Evolutionary conservation across 257 asterid species (phyloP).

Genomic region (Nicotiana attenuata): DNA sequence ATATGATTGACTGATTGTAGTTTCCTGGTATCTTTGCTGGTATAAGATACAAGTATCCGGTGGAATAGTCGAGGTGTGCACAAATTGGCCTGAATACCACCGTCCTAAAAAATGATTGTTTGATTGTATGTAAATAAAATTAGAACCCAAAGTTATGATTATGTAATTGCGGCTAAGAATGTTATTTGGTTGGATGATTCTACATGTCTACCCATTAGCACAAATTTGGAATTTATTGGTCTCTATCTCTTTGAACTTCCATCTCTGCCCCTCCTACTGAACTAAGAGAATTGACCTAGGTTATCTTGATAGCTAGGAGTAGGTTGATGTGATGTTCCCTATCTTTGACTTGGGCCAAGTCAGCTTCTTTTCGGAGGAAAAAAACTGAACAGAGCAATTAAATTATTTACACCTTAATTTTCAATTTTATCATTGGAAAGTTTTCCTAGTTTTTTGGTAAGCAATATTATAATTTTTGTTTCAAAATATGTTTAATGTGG

Average conservation of each 20-base stretch:
- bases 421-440: neutral
- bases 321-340: neutral
- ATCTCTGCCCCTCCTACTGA: neutral
- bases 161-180: neutral
- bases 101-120: too few species aligned
- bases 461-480: neutral
- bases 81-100: too few species aligned
- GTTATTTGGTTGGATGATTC: neutral
- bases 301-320: neutral
- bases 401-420: neutral
- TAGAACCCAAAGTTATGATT: neutral
- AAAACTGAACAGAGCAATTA: neutral
- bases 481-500: neutral
- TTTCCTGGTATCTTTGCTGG: too few species aligned
- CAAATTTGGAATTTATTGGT: neutral
- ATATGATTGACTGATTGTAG: neutral
- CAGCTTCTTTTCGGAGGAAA: neutral
- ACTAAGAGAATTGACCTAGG: neutral
- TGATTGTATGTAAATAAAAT: neutral
- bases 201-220: neutral
- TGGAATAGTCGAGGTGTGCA: too few species aligned
- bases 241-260: neutral
- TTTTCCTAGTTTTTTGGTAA: neutral
- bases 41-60: too few species aligned
- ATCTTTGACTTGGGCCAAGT: neutral